Conservation (phyloP, 352 stramenopile genomes). For the Phytopythium litorale region DNA sequence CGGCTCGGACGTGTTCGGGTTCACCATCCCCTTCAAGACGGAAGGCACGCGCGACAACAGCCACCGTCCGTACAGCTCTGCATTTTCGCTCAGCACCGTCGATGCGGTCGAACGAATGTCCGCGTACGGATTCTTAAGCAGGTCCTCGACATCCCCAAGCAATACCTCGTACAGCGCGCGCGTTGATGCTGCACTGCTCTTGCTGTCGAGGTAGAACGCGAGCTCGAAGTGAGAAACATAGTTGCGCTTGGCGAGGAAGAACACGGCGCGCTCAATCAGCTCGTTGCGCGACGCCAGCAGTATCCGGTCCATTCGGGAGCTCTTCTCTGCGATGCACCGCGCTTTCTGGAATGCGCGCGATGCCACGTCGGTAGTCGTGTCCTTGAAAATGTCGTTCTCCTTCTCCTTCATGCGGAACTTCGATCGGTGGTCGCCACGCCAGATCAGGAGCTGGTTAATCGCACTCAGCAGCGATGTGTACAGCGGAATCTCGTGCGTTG, state of each 20-base stretch:
- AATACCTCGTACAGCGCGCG: slow-evolving; percentile 39
- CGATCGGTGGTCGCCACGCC: slow-evolving; percentile 44
- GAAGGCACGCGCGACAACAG: slow-evolving; percentile 33
- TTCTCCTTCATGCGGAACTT: slow-evolving; percentile 39
- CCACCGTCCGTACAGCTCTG: slow-evolving; percentile 51
- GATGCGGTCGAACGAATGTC: slow-evolving; percentile 34
- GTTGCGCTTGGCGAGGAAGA: slow-evolving; percentile 64
- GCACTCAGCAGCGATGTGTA: slow-evolving; percentile 48
- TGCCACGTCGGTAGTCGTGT: slow-evolving; percentile 45
- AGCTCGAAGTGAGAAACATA: slow-evolving; percentile 38
- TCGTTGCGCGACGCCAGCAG: slow-evolving; percentile 58
- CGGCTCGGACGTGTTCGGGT: slow-evolving; percentile 17
- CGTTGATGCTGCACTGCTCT: slow-evolving; percentile 10
- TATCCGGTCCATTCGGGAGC: slow-evolving; percentile 6
- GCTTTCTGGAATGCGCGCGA: slow-evolving; percentile 37
- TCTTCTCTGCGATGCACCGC: background rate
- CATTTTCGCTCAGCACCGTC: slow-evolving; percentile 45
- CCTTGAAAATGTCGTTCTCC: slow-evolving; percentile 53
- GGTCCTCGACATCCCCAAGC: slow-evolving; percentile 35
- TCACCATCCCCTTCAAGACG: slow-evolving; percentile 33
- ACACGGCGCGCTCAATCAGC: slow-evolving; percentile 53
- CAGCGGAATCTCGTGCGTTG: slow-evolving; percentile 52
- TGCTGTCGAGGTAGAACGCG: slow-evolving; percentile 8
- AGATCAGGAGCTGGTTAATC: slow-evolving; percentile 55
- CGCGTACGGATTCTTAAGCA: slow-evolving; percentile 60